A percentile compares a stretch with the other conserved stretches of the same genome.
Evolutionary conservation across 768 basidiomycete species (phyloP).

Genomic region (Cystoderma amianthinum): DNA sequence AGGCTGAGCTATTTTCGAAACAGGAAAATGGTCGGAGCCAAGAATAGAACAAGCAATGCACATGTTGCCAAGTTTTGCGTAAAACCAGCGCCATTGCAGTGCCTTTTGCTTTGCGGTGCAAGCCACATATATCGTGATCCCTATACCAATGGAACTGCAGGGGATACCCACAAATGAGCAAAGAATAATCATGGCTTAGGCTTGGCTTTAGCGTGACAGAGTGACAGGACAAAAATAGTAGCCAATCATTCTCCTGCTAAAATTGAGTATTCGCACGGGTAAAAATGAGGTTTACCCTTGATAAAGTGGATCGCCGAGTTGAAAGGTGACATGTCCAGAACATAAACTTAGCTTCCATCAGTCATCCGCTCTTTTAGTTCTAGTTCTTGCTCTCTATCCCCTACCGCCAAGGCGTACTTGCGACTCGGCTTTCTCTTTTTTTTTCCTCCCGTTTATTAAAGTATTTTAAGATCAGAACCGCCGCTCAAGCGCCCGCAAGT

Average conservation of each 20-base stretch:
- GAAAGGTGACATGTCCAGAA: no score
- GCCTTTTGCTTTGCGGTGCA: no score
- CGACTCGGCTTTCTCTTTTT: not conserved
- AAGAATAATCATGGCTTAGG: no score
- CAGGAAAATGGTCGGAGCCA: constrained; percentile 25
- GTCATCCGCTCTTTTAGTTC: not conserved
- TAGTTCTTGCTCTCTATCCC: not conserved
- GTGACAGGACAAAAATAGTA: constrained; percentile 31
- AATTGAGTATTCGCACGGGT: constrained; percentile 13
- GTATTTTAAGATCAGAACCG: not conserved
- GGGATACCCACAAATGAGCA: no score
- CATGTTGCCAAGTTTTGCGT: no score
- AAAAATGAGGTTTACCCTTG: no score
- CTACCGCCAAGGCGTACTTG: not conserved
- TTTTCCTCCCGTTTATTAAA: not conserved
- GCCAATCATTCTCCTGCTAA: constrained; percentile 19
- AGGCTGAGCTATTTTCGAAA: constrained; percentile 32
- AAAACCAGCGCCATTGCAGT: no score
- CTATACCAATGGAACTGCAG: no score
- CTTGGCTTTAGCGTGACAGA: no score
- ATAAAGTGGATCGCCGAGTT: no score
- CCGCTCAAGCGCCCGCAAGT: constrained; percentile 1
- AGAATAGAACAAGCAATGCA: constrained; percentile 15
- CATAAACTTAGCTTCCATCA: not conserved
- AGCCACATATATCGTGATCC: no score